Evolutionary conservation across 257 asterid species (phyloP).

Genomic region (Fraxinus quadrangulata): DNA sequence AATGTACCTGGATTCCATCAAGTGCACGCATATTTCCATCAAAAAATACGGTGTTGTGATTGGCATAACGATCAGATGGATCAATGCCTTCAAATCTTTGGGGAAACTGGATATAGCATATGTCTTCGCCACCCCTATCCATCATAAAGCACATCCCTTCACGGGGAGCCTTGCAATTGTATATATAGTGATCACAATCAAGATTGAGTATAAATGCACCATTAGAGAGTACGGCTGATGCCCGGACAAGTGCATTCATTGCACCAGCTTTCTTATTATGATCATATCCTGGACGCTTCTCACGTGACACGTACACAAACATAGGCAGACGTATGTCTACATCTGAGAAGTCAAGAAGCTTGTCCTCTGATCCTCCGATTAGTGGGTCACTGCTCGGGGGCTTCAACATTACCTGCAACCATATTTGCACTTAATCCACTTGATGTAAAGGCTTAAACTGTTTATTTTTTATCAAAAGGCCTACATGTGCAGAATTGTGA

Average conservation of each 20-base stretch:
- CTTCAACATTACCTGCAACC: slow-evolving; percentile 55
- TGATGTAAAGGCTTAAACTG: background rate
- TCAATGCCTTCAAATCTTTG: slow-evolving; percentile 74
- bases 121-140: slow-evolving; percentile 68
- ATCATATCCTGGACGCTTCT: slow-evolving; percentile 63
- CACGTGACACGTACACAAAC: slow-evolving; percentile 64
- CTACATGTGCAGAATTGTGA: background rate
- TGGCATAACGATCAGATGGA: slow-evolving; percentile 69
- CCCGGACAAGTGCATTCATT: slow-evolving; percentile 67
- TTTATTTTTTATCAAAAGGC: background rate
- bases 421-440: background rate
- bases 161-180: slow-evolving; percentile 51
- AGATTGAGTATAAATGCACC: slow-evolving; percentile 68
- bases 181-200: slow-evolving; percentile 64
- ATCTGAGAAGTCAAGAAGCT: slow-evolving; percentile 49
- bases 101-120: slow-evolving; percentile 66
- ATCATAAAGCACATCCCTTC: slow-evolving; percentile 80
- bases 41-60: slow-evolving; percentile 64
- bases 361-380: slow-evolving; percentile 50
- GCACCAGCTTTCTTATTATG: slow-evolving; percentile 80
- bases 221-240: slow-evolving; percentile 58
- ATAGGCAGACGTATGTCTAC: slow-evolving; percentile 65
- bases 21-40: slow-evolving; percentile 69
- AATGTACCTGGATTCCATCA: slow-evolving; percentile 55
- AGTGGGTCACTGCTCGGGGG: slow-evolving; percentile 59